Base-by-base conservation (phyloP, 106 monocot genomes). In the Phalaenopsis aphrodite region DNA sequence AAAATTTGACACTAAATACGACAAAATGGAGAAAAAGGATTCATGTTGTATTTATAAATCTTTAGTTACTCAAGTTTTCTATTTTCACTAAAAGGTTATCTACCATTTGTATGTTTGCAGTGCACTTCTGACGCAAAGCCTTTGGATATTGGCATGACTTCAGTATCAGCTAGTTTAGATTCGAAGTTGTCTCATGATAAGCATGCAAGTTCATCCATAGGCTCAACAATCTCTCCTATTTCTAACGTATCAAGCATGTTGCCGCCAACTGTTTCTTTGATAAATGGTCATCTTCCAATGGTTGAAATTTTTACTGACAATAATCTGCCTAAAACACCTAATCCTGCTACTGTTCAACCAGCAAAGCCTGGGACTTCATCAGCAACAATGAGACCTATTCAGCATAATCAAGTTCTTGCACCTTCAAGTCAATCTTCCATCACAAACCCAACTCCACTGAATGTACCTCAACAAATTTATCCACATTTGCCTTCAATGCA, bases 391-490 rank as follows among this genome's bases (percentile, higher is more conserved):
- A 89, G 84, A 72, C 77, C 88, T 37, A 58, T 81, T 43, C 74
- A 42, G 69, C 84, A 82, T 11, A 76, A 76, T 83, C 85, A 75
- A 76, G 58, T 86, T 73, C 42, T 55, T 45, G 19, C 83, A 80
- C 73, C 82, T n/a, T 69, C 82, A 80, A 94, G 77, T 85, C 80
- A 82, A 14, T 56, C 41, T 85, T 72, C 88, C 81, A 65, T 68
- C 83, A 78, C 80, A 79, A 61, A 78, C 78, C 78, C 78, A 75
- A 74, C 77, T 80, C 72, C 43, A 74, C 83, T 56, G 30, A 87
- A 82, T 85, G 71, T 79, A 79, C 88, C 83, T 19, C 89, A 82
- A 30, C 88, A 77, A 49, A 82, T 79, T 56, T 86, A 90, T 84
- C 80, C 86, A 68, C 83, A 77, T 64, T 83, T 85, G 81, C 66